phyloP scores from a whole-genome alignment of 176 grass and related monocot genomes.

The maize (Zea mays) region Zm-B73-REFERENCE-NAM-5.0 NC_050098.1:212502001-212502500 shows the following conservation, averaged over 20 bases:
- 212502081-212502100: not conserved
- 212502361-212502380: rapidly evolving
- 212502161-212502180: not conserved
- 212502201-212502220: not conserved
- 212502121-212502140: constrained; percentile 1
- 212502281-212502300: too few relatives aligned
- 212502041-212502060: not conserved
- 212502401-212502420: not conserved
- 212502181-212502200: not conserved
- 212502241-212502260: not conserved
- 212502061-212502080: not conserved
- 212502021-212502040: not conserved
- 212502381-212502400: not conserved
- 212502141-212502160: not conserved
- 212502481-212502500: rapidly evolving
- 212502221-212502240: not conserved
- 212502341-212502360: rapidly evolving
- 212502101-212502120: rapidly evolving
- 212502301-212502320: not conserved
- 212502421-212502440: not conserved
- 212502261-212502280: not conserved
- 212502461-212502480: not conserved
- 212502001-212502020: not conserved
- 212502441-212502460: not conserved
- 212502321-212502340: not conserved